Base-by-base conservation (phyloP, 768 basidiomycete genomes). In the Holtermanniella nyarrowii region DNA sequence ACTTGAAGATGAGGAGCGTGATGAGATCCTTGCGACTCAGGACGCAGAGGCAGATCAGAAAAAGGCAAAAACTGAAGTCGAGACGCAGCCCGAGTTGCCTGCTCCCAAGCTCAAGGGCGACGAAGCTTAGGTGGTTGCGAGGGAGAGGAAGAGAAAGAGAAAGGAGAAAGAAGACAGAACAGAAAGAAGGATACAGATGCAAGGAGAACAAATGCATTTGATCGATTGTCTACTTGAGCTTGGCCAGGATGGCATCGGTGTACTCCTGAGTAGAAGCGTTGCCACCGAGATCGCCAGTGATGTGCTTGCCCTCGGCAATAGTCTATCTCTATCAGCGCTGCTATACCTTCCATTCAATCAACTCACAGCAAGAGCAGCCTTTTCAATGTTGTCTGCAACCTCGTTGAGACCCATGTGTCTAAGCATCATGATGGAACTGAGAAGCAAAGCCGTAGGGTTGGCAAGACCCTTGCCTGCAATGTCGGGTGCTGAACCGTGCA, bases 401-500 rank as follows among this genome's bases (percentile, higher is more conserved):
- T 83, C 79, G 69, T 79, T 77, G 59, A 97, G 74, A 68, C 82
- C 82, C 95, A 99, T 96, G 77, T 96, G 93, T 74, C 88, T 88
- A 66, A 97, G 72, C 93, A 97, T 96, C 95, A 97, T 97, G 56
- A 97, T 75, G 52, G 88, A 89, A 57, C 88, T 91, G 57, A 99
- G 73, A 48, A 99, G 77, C 42, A 99, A 79, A 2, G 95, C 95
- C n/a, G 95, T 97, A n/a, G 95, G 95, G 77, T 99, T 99, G 67
- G 95, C 93, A 47, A 66, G 59, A 46, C 55, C 74, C 76, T 68
- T 75, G 76, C 88, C 91, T 59, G 88, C 93, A 69, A 97, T 99
- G 72, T 97, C 95, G n/a, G 95, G 93, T 5, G 95, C 95, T 18
- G 91, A 96, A 51, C 95, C 95, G 74, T 99, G 95, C 11, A 99